Percentiles rank a stretch among this genome's conserved stretches.
Conservation (phyloP, 108 stramenopile genomes). For the Nitzschia putrida region DNA sequence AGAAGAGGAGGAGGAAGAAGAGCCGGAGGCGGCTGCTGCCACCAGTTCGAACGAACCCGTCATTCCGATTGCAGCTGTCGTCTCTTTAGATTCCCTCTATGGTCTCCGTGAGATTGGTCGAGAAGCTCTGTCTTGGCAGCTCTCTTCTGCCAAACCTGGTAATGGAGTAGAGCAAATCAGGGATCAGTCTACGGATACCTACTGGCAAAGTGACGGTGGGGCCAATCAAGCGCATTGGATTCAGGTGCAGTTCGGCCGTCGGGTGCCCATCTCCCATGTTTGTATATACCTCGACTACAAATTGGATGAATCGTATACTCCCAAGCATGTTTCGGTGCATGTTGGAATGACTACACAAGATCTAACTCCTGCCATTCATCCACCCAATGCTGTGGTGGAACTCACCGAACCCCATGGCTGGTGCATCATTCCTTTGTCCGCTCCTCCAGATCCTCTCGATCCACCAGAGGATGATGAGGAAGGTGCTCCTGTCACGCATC, state of each 20-base stretch:
- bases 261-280: conserved; percentile 83
- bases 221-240: conserved; percentile 88
- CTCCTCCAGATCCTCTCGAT: conserved; percentile 66
- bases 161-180: conserved; percentile 96
- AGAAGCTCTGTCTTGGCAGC: conserved; percentile 87
- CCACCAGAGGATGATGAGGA: conserved; percentile 41
- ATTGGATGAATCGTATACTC: conserved; percentile 93
- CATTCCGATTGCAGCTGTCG: conserved; percentile 55
- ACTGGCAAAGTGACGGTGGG: conserved; percentile 94
- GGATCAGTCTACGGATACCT: conserved; percentile 78
- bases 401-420: conserved; percentile 88
- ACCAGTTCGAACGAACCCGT: conserved; percentile 8
- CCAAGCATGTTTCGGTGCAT: conserved; percentile 82
- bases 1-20: conserved; percentile 32
- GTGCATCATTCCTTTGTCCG: conserved; percentile 76
- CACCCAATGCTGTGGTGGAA: conserved; percentile 59
- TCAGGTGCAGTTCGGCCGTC: conserved; percentile 90
- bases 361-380: conserved; percentile 68
- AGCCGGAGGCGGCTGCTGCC: background rate
- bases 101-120: conserved; percentile 79
- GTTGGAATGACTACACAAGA: conserved; percentile 93
- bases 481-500: background rate
- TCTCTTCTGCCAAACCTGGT: conserved; percentile 95
- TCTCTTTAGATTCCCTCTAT: conserved; percentile 53
- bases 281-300: conserved; percentile 91